These are phyloP conservation scores for Aureobasidium leucospermi DNA, from an alignment of 2,329 filamentous ascomycete genomes.

Conservation along the genomic window DNA sequence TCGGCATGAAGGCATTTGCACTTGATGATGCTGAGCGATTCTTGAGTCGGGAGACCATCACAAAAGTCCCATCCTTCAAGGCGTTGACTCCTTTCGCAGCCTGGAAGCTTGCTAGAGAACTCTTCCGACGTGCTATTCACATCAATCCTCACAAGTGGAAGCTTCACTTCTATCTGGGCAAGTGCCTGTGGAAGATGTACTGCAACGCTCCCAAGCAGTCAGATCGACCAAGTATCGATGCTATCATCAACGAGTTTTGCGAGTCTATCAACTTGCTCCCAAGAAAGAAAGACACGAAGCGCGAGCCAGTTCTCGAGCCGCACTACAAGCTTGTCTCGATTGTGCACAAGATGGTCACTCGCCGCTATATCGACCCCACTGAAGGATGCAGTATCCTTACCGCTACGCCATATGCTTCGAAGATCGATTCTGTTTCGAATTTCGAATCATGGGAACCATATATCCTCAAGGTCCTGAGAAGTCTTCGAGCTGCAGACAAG, in stretches of 20 bases:
- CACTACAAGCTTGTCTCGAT: constrained; percentile 86
- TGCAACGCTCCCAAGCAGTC: background rate
- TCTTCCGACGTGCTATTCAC: constrained; percentile 53
- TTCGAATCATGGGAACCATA: constrained; percentile 52
- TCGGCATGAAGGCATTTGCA: constrained; percentile 59
- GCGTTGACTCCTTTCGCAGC: constrained; percentile 53
- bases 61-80: constrained; percentile 50
- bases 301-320: constrained; percentile 80
- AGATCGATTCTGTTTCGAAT: constrained; percentile 42
- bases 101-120: constrained; percentile 56
- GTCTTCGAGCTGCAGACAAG: constrained; percentile 66
- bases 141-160: constrained; percentile 56
- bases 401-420: constrained; percentile 49
- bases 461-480: constrained; percentile 54
- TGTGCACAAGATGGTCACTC: constrained; percentile 69
- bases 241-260: constrained; percentile 21
- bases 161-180: constrained; percentile 61
- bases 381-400: constrained; percentile 36
- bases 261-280: constrained; percentile 55
- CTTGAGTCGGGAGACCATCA: constrained; percentile 52
- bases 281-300: constrained; percentile 42
- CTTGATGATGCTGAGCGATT: constrained; percentile 56
- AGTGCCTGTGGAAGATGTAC: constrained; percentile 68
- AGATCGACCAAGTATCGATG: constrained; percentile 1
- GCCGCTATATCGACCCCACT: constrained; percentile 36